These are phyloP conservation scores for Neospora caninum DNA, from an alignment of 169 alveolate genomes.

Conservation along the genomic window DNA sequence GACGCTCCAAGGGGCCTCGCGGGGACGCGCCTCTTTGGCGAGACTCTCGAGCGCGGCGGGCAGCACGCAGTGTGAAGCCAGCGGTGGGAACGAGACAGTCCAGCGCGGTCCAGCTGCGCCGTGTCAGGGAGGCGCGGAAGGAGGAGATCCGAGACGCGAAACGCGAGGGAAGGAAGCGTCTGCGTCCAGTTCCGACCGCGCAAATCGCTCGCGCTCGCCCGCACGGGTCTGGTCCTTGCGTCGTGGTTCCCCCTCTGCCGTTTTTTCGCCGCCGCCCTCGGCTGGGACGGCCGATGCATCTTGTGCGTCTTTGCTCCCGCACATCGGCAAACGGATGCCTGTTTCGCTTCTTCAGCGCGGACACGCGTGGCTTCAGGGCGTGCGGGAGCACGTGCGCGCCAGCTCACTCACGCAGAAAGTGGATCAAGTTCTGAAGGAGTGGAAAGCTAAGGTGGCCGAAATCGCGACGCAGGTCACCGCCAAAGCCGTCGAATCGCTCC, in stretches of 20 bases:
- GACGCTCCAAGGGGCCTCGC: not conserved
- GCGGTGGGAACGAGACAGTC: too few species aligned
- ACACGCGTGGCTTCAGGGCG: not conserved
- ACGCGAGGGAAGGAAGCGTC: not conserved
- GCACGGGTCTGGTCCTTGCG: not conserved
- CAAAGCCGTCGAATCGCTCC: conserved; percentile 17
- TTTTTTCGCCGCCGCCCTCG: not conserved
- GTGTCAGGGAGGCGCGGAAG: not conserved
- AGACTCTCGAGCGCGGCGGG: too few species aligned
- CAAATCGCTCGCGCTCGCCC: too few species aligned
- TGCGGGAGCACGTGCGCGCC: not conserved
- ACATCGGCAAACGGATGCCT: not conserved
- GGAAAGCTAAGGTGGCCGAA: not conserved
- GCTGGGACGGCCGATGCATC: not conserved
- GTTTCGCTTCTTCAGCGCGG: not conserved
- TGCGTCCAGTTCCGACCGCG: not conserved
- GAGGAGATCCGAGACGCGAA: not conserved
- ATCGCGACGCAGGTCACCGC: not conserved
- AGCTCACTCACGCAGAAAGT: not conserved
- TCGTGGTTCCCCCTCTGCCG: not conserved
- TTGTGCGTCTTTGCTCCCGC: not conserved
- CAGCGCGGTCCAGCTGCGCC: too few species aligned
- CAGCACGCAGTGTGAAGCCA: too few species aligned
- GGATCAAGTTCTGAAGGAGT: not conserved
- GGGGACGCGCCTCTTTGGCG: not conserved